phyloP scores from a whole-genome alignment of 345 rosid species.

The Leavenworthia alabamica region DNA sequence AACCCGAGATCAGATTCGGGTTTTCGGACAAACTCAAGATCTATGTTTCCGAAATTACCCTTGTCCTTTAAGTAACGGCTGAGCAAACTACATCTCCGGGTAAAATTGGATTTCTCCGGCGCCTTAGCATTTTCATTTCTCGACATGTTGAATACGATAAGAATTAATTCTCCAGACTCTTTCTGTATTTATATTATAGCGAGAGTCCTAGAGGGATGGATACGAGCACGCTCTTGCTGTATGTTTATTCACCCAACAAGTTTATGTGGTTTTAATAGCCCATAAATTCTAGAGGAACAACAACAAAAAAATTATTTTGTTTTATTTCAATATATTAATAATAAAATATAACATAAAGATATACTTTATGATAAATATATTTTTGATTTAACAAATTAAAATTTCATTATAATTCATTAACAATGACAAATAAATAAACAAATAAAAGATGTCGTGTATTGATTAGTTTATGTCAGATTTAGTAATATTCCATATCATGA shows the following conservation, averaged over 20 bases:
- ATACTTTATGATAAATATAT: background rate
- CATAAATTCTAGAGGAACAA: background rate
- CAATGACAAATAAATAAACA: background rate
- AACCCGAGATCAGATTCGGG: conserved; percentile 5
- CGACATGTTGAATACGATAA: conserved; percentile 4
- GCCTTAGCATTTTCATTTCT: conserved; percentile 14
- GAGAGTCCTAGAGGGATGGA: background rate
- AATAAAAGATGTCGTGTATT: background rate
- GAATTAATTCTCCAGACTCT: background rate
- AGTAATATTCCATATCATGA: background rate
- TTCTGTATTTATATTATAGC: background rate
- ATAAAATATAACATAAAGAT: background rate
- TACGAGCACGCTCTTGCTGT: conserved; percentile 3
- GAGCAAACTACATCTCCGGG: conserved; percentile 41
- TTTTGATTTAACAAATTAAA: background rate
- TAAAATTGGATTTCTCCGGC: conserved; percentile 45
- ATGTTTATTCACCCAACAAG: background rate
- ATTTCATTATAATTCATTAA: background rate
- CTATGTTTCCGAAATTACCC: conserved; percentile 43
- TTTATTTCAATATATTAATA: background rate
- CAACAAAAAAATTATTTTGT: background rate
- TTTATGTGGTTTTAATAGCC: conserved; percentile 17
- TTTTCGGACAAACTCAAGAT: conserved; percentile 23
- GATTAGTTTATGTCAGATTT: background rate
- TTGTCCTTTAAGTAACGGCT: conserved; percentile 66